Conservation (phyloP, 768 basidiomycete species). For the Termitomyces sp. region DNA sequence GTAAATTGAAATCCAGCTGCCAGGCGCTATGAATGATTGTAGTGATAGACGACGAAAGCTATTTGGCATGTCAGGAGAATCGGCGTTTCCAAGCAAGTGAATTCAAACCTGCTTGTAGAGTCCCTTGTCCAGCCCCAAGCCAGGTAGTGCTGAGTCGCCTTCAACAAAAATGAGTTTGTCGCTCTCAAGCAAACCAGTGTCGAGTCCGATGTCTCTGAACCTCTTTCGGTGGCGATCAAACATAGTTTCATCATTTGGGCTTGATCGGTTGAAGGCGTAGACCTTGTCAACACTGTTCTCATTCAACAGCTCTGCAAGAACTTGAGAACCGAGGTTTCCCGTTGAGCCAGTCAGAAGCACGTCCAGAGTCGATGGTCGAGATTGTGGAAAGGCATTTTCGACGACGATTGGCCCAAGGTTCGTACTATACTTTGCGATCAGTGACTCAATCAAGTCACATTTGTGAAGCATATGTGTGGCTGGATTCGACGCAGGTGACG, state of each 20-base stretch:
- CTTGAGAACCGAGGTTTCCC: background rate
- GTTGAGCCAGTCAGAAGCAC: background rate
- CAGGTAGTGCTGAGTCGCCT: background rate
- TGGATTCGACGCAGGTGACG: background rate
- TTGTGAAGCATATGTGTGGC: background rate
- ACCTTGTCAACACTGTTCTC: background rate
- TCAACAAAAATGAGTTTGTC: background rate
- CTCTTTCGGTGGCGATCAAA: background rate
- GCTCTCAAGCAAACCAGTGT: background rate
- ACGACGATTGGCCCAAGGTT: background rate
- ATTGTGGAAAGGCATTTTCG: background rate
- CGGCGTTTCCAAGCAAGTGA: background rate
- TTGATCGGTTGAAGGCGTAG: background rate
- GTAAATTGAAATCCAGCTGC: too few species aligned
- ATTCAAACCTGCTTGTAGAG: background rate
- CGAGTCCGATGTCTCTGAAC: background rate
- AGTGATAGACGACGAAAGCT: too few species aligned
- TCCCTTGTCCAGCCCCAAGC: background rate
- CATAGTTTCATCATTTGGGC: background rate
- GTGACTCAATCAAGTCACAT: background rate
- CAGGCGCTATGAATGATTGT: too few species aligned
- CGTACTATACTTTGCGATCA: background rate
- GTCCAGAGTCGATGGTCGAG: background rate
- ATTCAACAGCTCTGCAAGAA: background rate
- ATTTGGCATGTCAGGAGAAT: too few species aligned